A percentile compares a stretch with the other conserved stretches of the same genome.
Evolutionary conservation across 78 protist genomes (phyloP).

Genomic region (Dictyostelium discoideum): DNA sequence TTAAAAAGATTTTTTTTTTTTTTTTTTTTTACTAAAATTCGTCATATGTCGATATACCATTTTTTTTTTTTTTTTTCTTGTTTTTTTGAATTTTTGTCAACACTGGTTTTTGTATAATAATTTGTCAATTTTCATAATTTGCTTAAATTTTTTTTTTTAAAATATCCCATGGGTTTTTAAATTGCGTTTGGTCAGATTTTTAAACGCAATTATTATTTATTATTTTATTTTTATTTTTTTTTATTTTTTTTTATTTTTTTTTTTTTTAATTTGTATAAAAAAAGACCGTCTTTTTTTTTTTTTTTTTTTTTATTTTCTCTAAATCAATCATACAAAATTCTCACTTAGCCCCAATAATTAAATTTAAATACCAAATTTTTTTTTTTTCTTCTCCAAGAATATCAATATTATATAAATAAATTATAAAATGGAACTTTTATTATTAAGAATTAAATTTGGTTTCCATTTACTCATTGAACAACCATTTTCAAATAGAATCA

Average conservation of each 20-base stretch:
- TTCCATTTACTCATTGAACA: not conserved
- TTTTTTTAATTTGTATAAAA: not conserved
- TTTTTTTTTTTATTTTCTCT: not conserved
- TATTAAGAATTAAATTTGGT: not conserved
- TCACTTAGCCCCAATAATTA: not conserved
- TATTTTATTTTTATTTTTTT: not conserved
- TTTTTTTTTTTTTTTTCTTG: no score
- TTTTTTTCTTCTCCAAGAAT: not conserved
- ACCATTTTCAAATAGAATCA: not conserved
- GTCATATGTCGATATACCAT: not conserved
- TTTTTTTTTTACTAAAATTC: not conserved
- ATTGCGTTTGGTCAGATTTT: not conserved
- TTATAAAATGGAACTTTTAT: not conserved
- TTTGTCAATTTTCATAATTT: no score
- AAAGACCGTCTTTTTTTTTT: not conserved
- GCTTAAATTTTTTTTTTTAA: no score
- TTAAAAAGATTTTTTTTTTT: no score
- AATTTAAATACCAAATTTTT: not conserved
- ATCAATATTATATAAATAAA: not conserved
- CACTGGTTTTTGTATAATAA: not conserved
- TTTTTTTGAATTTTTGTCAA: not conserved
- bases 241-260: not conserved
- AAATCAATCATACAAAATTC: not conserved
- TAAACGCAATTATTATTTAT: no score
- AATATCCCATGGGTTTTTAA: not conserved